Conservation (phyloP, 371 early-diverging fungal genomes). For the Lichtheimia ornata region DNA sequence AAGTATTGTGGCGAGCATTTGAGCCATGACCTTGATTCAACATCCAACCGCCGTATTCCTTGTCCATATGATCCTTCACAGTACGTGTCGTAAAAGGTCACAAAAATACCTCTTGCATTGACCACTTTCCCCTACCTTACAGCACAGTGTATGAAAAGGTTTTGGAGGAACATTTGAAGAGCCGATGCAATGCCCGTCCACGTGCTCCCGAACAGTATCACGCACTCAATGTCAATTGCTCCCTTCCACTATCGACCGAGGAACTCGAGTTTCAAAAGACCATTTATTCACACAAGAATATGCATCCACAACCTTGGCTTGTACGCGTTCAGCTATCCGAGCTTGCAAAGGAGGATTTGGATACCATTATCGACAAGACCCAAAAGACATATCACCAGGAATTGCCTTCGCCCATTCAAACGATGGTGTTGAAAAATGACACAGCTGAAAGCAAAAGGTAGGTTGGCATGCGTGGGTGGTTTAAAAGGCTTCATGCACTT, state of each 20-base stretch:
- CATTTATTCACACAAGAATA: slow-evolving; percentile 43
- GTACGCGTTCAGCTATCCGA: slow-evolving; percentile 46
- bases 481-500: no score
- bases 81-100: slow-evolving; percentile 33
- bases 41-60: slow-evolving; percentile 56
- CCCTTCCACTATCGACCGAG: slow-evolving; percentile 44
- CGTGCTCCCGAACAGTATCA: slow-evolving; percentile 47
- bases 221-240: slow-evolving; percentile 59
- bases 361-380: slow-evolving; percentile 52
- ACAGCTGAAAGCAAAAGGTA: slow-evolving; percentile 4
- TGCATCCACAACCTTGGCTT: slow-evolving; percentile 49
- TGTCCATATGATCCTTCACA: slow-evolving; percentile 85
- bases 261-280: slow-evolving; percentile 50
- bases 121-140: background rate
- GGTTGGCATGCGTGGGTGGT: no score
- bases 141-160: slow-evolving; percentile 70
- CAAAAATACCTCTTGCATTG: background rate
- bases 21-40: slow-evolving; percentile 10
- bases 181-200: slow-evolving; percentile 73
- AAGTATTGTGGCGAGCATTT: slow-evolving; percentile 82
- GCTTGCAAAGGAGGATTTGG: slow-evolving; percentile 41
- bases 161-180: slow-evolving; percentile 65
- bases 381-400: slow-evolving; percentile 32
- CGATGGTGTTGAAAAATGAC: slow-evolving; percentile 28
- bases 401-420: slow-evolving; percentile 42